phyloP scores from a whole-genome alignment of 768 basidiomycete species.

The Chlorophyllum brunneum region DNA sequence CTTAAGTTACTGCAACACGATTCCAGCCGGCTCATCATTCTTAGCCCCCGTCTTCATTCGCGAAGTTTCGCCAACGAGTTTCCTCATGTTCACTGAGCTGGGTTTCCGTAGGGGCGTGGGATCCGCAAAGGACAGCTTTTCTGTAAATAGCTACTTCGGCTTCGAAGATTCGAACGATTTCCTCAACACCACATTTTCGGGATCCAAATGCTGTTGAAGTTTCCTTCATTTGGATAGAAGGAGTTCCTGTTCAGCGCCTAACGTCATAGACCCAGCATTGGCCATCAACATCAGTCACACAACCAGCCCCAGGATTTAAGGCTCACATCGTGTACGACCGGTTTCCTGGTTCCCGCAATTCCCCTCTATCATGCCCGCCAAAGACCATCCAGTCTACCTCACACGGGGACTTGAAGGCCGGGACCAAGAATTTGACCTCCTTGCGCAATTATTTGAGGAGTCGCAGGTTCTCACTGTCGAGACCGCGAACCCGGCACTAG shows the following conservation, averaged over 20 bases:
- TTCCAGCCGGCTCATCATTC: background rate
- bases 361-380: slow-evolving; percentile 3
- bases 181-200: background rate
- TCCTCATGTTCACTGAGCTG: background rate
- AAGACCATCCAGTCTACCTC: slow-evolving; percentile 15
- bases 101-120: background rate
- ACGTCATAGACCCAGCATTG: background rate
- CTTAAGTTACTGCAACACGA: background rate
- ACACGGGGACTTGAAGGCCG: slow-evolving; percentile 31
- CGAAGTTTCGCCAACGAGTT: background rate
- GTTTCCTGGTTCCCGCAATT: background rate
- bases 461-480: slow-evolving; percentile 41
- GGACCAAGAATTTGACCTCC: slow-evolving; percentile 33
- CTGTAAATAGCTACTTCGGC: background rate
- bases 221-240: too few relatives aligned
- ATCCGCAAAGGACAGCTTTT: background rate
- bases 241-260: background rate
- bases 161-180: background rate
- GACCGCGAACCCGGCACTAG: slow-evolving; percentile 29
- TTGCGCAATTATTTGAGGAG: slow-evolving; percentile 32
- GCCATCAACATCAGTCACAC: slow-evolving; percentile 3
- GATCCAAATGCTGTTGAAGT: slow-evolving; percentile 7
- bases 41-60: background rate
- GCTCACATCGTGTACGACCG: background rate
- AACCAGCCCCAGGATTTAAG: background rate